A percentile compares a stretch with the other conserved stretches of the same genome.
Conservation (phyloP, 2,329 filamentous ascomycete species). For the Botrytis elliptica region DNA sequence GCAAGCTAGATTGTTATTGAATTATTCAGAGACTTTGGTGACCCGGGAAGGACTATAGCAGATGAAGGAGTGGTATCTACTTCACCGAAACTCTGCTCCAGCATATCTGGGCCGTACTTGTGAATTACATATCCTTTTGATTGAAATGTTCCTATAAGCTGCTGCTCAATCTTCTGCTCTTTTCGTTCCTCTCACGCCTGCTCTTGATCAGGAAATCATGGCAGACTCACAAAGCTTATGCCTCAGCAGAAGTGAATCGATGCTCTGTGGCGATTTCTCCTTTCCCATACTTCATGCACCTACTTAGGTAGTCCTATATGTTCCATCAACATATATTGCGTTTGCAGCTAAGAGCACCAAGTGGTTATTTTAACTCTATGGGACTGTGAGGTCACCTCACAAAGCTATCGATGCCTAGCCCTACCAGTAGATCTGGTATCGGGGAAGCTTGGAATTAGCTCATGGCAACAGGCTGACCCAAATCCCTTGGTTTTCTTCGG, state of each 20-base stretch:
- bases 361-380: not conserved
- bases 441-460: not conserved
- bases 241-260: not conserved
- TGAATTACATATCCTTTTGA: not conserved
- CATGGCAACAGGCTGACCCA: not conserved
- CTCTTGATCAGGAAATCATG: not conserved
- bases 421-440: not conserved
- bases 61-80: not conserved
- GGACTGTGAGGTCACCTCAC: not conserved
- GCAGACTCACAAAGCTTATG: not conserved
- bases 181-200: not conserved
- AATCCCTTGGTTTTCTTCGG: not conserved
- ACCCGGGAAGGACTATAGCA: not conserved
- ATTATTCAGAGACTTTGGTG: too few species aligned
- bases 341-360: not conserved
- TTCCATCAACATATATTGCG: rapidly evolving
- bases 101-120: not conserved
- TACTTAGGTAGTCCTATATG: not conserved
- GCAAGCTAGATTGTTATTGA: not conserved
- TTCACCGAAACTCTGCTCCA: not conserved
- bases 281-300: too few species aligned
- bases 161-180: not conserved
- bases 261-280: not conserved
- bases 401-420: not conserved
- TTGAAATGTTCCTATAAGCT: not conserved